A percentile compares a stretch with the other conserved stretches of the same genome.
Evolutionary conservation across 371 early-diverging fungal species (phyloP).

Genomic region (Basidiobolus heterosporus): DNA sequence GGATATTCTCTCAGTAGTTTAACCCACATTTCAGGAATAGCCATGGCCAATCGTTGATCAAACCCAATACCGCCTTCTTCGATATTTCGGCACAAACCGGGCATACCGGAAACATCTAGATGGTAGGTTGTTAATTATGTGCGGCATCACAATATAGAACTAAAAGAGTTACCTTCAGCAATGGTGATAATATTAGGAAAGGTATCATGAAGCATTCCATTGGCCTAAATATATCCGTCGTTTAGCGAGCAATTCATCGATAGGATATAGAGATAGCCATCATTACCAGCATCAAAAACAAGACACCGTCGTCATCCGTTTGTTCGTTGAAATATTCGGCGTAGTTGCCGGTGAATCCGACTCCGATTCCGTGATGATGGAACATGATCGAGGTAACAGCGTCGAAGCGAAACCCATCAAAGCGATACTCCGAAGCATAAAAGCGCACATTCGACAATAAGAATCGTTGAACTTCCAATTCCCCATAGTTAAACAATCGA

Average conservation of each 20-base stretch:
- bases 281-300: slow-evolving; percentile 58
- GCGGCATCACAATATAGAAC: too few species aligned
- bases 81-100: slow-evolving; percentile 80
- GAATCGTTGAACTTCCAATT: slow-evolving; percentile 79
- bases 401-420: slow-evolving; percentile 97
- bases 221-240: slow-evolving; percentile 30
- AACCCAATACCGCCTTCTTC: slow-evolving; percentile 89
- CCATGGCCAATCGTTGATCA: slow-evolving; percentile 92
- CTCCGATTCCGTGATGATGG: slow-evolving; percentile 83
- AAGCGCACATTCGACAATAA: slow-evolving; percentile 82
- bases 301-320: slow-evolving; percentile 72
- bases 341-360: slow-evolving; percentile 84
- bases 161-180: slow-evolving; percentile 48
- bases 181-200: slow-evolving; percentile 71
- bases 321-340: slow-evolving; percentile 78
- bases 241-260: too few species aligned
- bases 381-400: slow-evolving; percentile 94
- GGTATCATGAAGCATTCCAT: slow-evolving; percentile 61
- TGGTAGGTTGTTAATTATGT: neutral
- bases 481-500: slow-evolving; percentile 83
- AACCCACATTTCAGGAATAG: slow-evolving; percentile 97
- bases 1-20: slow-evolving; percentile 71
- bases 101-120: slow-evolving; percentile 92
- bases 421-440: slow-evolving; percentile 77
- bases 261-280: too few species aligned